A percentile compares a stretch with the other conserved stretches of the same genome.
Evolutionary conservation across 805 yeast genomes (phyloP).

Genomic region (Teunomyces panamensis): DNA sequence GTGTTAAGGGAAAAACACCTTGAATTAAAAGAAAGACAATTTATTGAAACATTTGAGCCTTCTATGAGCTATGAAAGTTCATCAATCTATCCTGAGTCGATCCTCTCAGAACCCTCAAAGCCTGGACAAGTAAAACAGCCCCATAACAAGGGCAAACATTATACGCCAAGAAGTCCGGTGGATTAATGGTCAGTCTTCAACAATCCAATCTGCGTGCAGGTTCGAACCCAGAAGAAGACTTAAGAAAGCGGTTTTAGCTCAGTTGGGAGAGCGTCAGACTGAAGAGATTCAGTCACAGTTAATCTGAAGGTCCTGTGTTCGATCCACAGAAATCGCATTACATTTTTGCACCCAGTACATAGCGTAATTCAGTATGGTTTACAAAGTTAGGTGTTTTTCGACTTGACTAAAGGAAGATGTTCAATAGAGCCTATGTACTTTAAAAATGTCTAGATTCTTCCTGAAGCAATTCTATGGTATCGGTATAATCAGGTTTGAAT

Average conservation of each 20-base stretch:
- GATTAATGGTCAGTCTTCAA: not conserved
- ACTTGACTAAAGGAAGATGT: not conserved
- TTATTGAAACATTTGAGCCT: not conserved
- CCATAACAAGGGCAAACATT: not conserved
- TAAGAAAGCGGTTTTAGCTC: conserved; percentile 28
- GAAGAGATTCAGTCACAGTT: conserved; percentile 28
- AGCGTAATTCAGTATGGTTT: too few species aligned
- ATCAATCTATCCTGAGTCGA: not conserved
- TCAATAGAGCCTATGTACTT: not conserved
- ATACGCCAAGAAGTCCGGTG: not conserved
- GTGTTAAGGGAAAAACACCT: not conserved
- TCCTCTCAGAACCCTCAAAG: not conserved
- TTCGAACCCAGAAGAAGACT: not conserved
- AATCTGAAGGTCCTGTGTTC: conserved; percentile 88
- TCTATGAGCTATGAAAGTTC: not conserved
- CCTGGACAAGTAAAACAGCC: not conserved
- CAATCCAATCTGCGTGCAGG: not conserved
- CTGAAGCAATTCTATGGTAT: conserved; percentile 11
- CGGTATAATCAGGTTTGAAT: conserved; percentile 60
- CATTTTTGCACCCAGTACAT: not conserved
- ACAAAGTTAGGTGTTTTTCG: too few species aligned
- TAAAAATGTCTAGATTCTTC: conserved; percentile 9
- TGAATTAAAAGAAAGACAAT: not conserved
- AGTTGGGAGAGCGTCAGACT: conserved; percentile 39
- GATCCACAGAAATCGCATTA: conserved; percentile 73